A percentile compares a stretch with the other conserved stretches of the same genome.
These are phyloP conservation scores for Polytrichum formosum DNA, from an alignment of 225 moss, liverwort and hornwort genomes.

Conservation along the genomic window DNA sequence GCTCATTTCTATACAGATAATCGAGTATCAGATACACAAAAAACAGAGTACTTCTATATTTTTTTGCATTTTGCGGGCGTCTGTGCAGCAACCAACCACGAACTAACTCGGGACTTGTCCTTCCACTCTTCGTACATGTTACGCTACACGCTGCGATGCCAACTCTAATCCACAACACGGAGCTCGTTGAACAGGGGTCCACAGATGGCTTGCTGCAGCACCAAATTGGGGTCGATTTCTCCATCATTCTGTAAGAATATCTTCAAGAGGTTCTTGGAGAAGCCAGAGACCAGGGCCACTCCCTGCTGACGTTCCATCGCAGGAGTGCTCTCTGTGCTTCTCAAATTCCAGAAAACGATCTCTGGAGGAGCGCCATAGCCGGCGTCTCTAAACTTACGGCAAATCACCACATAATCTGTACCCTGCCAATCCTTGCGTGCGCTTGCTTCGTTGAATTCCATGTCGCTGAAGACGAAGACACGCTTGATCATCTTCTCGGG, in stretches of 20 bases:
- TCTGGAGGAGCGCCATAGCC: constrained; percentile 68
- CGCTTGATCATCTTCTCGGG: constrained; percentile 81
- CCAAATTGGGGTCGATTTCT: constrained; percentile 34
- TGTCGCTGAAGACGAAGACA: constrained; percentile 79
- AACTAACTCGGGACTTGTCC: no score
- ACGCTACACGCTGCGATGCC: no score
- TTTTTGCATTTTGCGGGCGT: no score
- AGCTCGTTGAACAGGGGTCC: constrained; percentile 67
- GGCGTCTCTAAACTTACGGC: constrained; percentile 47
- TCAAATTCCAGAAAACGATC: constrained; percentile 80
- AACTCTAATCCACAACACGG: constrained; percentile 52
- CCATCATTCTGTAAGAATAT: constrained; percentile 62
- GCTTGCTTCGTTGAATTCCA: constrained; percentile 70
- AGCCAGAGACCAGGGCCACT: constrained; percentile 84
- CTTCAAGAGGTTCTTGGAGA: constrained; percentile 77
- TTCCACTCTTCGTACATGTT: no score
- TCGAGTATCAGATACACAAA: no score
- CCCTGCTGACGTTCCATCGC: constrained; percentile 50
- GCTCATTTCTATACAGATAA: no score
- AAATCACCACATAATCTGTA: constrained; percentile 66
- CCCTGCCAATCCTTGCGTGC: constrained; percentile 37
- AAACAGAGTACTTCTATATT: no score
- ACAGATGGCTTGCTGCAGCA: constrained; percentile 51
- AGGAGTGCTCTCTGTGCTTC: constrained; percentile 52
- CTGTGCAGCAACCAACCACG: no score